Evolutionary conservation across 257 asterid genomes (phyloP).

Genomic region (Solanum pennellii): DNA sequence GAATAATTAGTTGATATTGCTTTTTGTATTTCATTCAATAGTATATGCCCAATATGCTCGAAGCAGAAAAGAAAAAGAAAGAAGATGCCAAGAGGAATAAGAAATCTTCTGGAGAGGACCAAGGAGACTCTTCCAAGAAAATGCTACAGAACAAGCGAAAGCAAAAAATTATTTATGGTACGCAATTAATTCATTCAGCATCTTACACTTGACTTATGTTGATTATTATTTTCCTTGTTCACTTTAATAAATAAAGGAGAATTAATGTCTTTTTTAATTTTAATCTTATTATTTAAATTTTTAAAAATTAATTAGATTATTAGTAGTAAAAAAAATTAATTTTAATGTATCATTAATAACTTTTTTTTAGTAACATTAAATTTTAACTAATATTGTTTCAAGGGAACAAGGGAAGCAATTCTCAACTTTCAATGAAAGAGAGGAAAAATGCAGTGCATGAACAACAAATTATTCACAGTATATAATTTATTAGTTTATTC

Average conservation of each 20-base stretch:
- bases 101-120: not conserved
- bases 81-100: not conserved
- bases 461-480: not conserved
- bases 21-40: too few species aligned
- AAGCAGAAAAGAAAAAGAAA: not conserved
- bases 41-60: not conserved
- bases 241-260: not conserved
- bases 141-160: not conserved
- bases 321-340: too few species aligned
- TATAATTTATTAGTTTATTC: not conserved
- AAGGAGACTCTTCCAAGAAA: not conserved
- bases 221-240: not conserved
- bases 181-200: not conserved
- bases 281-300: not conserved
- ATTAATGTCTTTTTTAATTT: not conserved
- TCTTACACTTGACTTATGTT: not conserved
- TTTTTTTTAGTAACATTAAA: too few species aligned
- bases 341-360: too few species aligned
- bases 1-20: not conserved
- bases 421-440: not conserved
- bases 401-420: not conserved
- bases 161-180: not conserved
- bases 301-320: too few species aligned
- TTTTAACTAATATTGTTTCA: not conserved
- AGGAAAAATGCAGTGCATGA: not conserved